phyloP scores from a whole-genome alignment of 345 rosid genomes.

The Arabidopsis suecica region DNA sequence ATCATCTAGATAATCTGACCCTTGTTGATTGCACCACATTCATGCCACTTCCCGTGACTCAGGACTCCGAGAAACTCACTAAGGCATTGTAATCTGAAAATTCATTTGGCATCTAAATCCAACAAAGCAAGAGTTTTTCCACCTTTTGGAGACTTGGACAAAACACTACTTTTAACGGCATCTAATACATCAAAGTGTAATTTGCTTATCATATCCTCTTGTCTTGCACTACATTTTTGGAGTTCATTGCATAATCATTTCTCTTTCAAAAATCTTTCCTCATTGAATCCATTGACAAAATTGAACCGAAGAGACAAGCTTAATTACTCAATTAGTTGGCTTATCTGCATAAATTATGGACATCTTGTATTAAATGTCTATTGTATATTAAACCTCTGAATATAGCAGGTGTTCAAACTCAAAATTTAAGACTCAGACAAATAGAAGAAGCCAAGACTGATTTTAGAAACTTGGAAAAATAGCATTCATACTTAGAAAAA shows the following conservation, averaged over 20 bases:
- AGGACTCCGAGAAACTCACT: background rate
- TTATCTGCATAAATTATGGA: background rate
- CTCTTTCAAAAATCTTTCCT: background rate
- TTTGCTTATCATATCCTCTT: background rate
- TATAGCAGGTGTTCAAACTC: background rate
- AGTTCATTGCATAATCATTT: background rate
- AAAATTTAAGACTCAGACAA: background rate
- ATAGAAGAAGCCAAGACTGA: background rate
- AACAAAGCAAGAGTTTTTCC: no score
- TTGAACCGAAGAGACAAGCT: background rate
- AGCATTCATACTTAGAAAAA: background rate
- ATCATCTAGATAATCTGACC: background rate
- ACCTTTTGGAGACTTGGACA: no score
- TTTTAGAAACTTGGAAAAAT: background rate
- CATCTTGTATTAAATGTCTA: background rate
- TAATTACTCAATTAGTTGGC: background rate
- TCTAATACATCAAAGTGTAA: no score
- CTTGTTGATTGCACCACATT: background rate
- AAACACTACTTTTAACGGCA: no score
- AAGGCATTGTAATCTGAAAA: no score
- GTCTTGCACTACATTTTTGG: background rate
- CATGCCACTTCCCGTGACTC: background rate
- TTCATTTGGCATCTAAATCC: no score
- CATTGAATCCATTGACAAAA: background rate
- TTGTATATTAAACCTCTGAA: background rate